Evolutionary conservation across 1,139 yeast genomes (phyloP).

Genomic region (Suhomyces coccinellae): DNA sequence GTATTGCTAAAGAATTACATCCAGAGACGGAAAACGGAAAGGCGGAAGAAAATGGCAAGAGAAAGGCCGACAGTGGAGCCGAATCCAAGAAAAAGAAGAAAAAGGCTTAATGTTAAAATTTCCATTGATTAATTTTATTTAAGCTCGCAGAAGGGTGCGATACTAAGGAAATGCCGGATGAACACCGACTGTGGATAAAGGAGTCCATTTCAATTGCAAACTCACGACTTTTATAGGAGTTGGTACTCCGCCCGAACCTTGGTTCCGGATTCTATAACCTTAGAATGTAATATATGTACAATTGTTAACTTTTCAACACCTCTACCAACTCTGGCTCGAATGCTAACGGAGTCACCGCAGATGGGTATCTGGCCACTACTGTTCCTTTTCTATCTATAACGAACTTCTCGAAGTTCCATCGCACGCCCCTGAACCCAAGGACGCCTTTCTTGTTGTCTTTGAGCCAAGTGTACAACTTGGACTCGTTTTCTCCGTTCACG

Average conservation of each 20-base stretch:
- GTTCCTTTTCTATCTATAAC: slow-evolving; percentile 68
- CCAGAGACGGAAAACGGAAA: slow-evolving; percentile 20
- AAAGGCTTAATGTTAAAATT: not conserved
- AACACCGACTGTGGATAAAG: too few species aligned
- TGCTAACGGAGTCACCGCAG: slow-evolving; percentile 65
- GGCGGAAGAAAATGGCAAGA: slow-evolving; percentile 16
- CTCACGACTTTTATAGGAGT: not conserved
- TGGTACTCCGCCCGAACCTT: not conserved
- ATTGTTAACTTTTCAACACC: slow-evolving; percentile 30
- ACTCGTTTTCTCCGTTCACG: slow-evolving; percentile 38
- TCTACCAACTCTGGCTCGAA: slow-evolving; percentile 51
- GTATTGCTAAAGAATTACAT: slow-evolving; percentile 60
- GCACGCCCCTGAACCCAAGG: slow-evolving; percentile 76
- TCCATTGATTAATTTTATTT: too few species aligned
- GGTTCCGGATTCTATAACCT: not conserved
- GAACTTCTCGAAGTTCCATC: slow-evolving; percentile 97
- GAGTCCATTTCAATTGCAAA: not conserved
- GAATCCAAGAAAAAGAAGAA: slow-evolving; percentile 12
- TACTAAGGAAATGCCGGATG: too few species aligned
- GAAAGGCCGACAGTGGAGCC: slow-evolving; percentile 15
- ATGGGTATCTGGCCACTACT: slow-evolving; percentile 69
- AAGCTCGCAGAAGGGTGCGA: too few species aligned
- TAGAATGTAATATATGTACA: slow-evolving; percentile 3
- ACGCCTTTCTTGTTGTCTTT: slow-evolving; percentile 44
- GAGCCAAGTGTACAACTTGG: slow-evolving; percentile 33